A percentile compares a stretch with the other conserved stretches of the same genome.
Conservation (phyloP, 176 grass and related monocot genomes). For the Phyllostachys edulis region DNA sequence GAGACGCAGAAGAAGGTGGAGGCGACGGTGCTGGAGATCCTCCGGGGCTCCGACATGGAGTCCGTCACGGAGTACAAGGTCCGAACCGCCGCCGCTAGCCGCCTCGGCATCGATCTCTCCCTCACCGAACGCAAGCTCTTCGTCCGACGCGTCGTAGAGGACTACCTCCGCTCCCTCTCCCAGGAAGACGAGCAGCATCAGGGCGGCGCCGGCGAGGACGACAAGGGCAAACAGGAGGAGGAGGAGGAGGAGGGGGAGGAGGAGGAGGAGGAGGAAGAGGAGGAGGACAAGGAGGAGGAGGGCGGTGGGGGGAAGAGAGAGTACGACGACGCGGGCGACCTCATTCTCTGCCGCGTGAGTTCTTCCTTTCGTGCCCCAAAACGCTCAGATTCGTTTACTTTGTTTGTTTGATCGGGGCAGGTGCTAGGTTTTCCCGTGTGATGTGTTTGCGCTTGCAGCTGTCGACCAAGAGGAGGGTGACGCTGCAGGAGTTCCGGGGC, state of each 20-base stretch:
- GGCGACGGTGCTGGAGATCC: slow-evolving; percentile 70
- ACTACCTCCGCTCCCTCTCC: slow-evolving; percentile 52
- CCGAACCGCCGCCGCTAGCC: slow-evolving; percentile 53
- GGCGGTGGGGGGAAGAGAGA: slow-evolving; percentile 29
- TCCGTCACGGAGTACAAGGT: slow-evolving; percentile 67
- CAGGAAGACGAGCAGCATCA: slow-evolving; percentile 22
- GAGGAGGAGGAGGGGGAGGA: slow-evolving; percentile 24
- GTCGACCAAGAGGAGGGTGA: slow-evolving; percentile 78
- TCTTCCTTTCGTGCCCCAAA: not conserved
- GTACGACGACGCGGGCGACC: slow-evolving; percentile 76
- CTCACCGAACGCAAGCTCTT: slow-evolving; percentile 62
- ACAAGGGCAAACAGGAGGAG: slow-evolving; percentile 23
- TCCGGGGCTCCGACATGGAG: slow-evolving; percentile 60
- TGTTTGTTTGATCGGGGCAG: not conserved
- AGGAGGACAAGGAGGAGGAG: slow-evolving; percentile 25
- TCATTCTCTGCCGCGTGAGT: slow-evolving; percentile 81
- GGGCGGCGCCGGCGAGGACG: slow-evolving; percentile 6
- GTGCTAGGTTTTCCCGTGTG: slow-evolving; percentile 32
- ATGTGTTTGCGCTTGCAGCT: slow-evolving; percentile 57
- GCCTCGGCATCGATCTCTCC: slow-evolving; percentile 78
- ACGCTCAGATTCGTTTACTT: not conserved
- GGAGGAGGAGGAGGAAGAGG: slow-evolving; percentile 25
- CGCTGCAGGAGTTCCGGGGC: slow-evolving; percentile 69
- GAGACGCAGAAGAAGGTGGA: slow-evolving; percentile 59
- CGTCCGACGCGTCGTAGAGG: slow-evolving; percentile 56